Conservation (phyloP, 371 early-diverging fungal genomes). For the Saksenaea oblongispora region DNA sequence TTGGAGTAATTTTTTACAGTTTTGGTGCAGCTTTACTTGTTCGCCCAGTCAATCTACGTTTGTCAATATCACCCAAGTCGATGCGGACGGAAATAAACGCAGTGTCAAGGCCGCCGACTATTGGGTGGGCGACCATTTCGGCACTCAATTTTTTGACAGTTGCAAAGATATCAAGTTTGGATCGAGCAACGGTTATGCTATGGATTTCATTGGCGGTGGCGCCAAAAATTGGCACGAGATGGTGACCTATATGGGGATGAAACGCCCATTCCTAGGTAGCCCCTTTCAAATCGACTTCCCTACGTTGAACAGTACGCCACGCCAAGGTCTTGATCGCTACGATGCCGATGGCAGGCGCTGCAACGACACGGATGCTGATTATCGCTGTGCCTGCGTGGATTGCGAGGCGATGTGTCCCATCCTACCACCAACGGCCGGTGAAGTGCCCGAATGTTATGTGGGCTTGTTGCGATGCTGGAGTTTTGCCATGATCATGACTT, state of each 20-base stretch:
- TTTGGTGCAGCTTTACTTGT: constrained; percentile 77
- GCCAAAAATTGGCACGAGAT: constrained; percentile 71
- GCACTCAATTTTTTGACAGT: constrained; percentile 66
- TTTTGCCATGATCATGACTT: constrained; percentile 57
- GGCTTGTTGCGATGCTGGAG: constrained; percentile 59
- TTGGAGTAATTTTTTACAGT: constrained; percentile 71
- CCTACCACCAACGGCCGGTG: constrained; percentile 52
- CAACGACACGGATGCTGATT: constrained; percentile 58
- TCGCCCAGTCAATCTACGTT: constrained; percentile 73
- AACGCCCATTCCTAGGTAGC: constrained; percentile 61
- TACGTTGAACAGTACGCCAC: constrained; percentile 23
- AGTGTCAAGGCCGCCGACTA: constrained; percentile 59
- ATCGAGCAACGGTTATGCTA: constrained; percentile 66
- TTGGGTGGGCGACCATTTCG: constrained; percentile 63
- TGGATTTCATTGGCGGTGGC: constrained; percentile 79
- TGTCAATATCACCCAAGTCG: constrained; percentile 60
- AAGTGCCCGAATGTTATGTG: constrained; percentile 54
- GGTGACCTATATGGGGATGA: constrained; percentile 66
- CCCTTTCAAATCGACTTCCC: constrained; percentile 77
- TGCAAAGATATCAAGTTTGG: constrained; percentile 80
- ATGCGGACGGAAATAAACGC: constrained; percentile 17
- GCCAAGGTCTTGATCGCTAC: constrained; percentile 30
- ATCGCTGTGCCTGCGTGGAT: constrained; percentile 76
- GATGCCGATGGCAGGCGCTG: constrained; percentile 53
- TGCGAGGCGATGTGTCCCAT: constrained; percentile 65